Percentiles rank a stretch among this genome's conserved stretches.
Conservation (phyloP, 1,284 basidiomycete genomes). For the Apiotrichum akiyoshidainum region DNA sequence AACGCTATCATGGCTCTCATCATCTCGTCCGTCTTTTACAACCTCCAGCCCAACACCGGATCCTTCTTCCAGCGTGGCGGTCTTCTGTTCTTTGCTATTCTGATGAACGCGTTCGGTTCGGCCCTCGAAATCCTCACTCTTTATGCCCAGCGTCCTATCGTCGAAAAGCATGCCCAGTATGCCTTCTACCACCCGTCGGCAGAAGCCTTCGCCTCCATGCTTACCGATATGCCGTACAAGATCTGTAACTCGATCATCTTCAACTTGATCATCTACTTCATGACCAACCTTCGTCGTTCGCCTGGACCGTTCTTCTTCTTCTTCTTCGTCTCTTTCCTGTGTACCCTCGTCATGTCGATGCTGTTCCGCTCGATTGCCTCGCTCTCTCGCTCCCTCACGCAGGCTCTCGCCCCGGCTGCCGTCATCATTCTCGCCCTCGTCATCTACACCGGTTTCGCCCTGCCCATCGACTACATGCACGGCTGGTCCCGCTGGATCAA, state of each 20-base stretch:
- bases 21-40: conserved; percentile 51
- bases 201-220: conserved; percentile 52
- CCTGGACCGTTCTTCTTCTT: conserved; percentile 50
- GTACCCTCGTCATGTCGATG: conserved; percentile 53
- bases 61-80: conserved; percentile 45
- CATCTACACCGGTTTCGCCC: conserved; percentile 54
- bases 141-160: conserved; percentile 53
- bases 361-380: conserved; percentile 56
- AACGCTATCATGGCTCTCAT: conserved; percentile 52
- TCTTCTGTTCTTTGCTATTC: conserved; percentile 53
- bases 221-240: conserved; percentile 55
- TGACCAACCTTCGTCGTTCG: conserved; percentile 51
- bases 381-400: conserved; percentile 43
- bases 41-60: conserved; percentile 38
- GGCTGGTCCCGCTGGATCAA: conserved; percentile 56
- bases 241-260: conserved; percentile 46
- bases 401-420: conserved; percentile 53
- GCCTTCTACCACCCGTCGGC: conserved; percentile 54
- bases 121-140: conserved; percentile 50
- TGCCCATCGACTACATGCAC: conserved; percentile 49
- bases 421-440: conserved; percentile 53
- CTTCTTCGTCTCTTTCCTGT: conserved; percentile 48
- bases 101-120: conserved; percentile 46
- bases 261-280: conserved; percentile 52
- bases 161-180: conserved; percentile 52